phyloP scores from a whole-genome alignment of 805 yeast genomes.

The Candida anglica region DNA sequence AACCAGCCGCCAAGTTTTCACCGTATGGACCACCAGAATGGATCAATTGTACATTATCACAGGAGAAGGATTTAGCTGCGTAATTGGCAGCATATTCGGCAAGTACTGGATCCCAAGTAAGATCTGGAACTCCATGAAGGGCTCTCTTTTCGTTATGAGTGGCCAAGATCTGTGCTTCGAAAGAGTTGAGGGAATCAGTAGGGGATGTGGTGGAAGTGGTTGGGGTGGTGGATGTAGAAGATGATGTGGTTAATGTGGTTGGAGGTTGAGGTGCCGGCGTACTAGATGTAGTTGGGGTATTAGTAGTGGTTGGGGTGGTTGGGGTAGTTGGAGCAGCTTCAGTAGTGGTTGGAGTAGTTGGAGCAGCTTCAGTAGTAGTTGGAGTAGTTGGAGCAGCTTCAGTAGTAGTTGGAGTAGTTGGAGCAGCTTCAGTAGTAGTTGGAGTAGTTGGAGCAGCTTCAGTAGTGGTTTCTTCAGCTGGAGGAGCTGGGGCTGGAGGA shows the following conservation, averaged over 20 bases:
- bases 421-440: slow-evolving; percentile 7
- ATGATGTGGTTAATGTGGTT: slow-evolving; percentile 9
- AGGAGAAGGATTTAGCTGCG: slow-evolving; percentile 50
- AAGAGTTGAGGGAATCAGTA: slow-evolving; percentile 12
- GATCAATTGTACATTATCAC: slow-evolving; percentile 54
- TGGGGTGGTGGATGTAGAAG: slow-evolving; percentile 7
- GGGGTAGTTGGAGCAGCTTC: slow-evolving; percentile 7
- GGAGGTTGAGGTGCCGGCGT: slow-evolving; percentile 10
- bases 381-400: slow-evolving; percentile 6
- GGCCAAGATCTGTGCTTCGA: slow-evolving; percentile 25
- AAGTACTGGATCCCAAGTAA: slow-evolving; percentile 31
- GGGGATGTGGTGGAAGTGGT: slow-evolving; percentile 12
- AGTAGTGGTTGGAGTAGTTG: slow-evolving; percentile 8
- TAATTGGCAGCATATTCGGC: slow-evolving; percentile 37
- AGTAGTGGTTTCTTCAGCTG: slow-evolving; percentile 6
- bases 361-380: slow-evolving; percentile 5
- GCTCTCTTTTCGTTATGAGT: slow-evolving; percentile 37
- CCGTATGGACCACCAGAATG: slow-evolving; percentile 71
- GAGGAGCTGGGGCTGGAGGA: slow-evolving; percentile 6
- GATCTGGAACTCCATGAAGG: slow-evolving; percentile 25
- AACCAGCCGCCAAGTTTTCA: slow-evolving; percentile 74
- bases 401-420: slow-evolving; percentile 6
- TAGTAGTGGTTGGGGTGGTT: slow-evolving; percentile 8
- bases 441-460: slow-evolving; percentile 4
- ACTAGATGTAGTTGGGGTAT: slow-evolving; percentile 8